These are phyloP conservation scores for Elsinoe australis DNA, from an alignment of 2,329 filamentous ascomycete genomes.

Conservation along the genomic window DNA sequence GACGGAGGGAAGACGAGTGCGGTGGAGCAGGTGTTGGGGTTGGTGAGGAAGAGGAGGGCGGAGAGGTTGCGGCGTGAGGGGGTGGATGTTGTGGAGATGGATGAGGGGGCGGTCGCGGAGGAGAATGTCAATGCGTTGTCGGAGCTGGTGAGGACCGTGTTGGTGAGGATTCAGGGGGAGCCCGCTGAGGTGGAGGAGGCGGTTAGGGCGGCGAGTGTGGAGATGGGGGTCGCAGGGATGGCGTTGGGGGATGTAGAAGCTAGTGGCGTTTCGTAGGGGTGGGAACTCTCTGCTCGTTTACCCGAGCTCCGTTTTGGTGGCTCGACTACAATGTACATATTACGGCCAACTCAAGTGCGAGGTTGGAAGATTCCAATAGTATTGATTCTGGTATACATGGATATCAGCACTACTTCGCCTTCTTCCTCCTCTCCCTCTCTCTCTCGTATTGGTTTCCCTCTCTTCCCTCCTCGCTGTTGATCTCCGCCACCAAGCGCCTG, in stretches of 20 bases:
- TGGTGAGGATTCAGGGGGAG: conserved; percentile 12
- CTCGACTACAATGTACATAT: no score
- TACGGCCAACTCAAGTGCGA: no score
- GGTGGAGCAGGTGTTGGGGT: conserved; percentile 14
- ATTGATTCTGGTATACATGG: no score
- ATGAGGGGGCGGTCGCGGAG: neutral
- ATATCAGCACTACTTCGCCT: conserved; percentile 27
- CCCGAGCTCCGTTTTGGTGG: no score
- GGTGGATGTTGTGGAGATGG: neutral
- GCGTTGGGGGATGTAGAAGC: conserved; percentile 15
- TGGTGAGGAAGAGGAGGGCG: conserved; percentile 1
- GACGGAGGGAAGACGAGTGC: conserved; percentile 2
- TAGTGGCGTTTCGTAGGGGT: no score
- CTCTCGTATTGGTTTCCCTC: conserved; percentile 84
- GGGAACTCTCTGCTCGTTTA: no score
- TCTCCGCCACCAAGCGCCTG: conserved; percentile 82
- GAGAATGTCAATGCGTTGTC: conserved; percentile 18
- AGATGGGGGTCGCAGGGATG: conserved; percentile 12
- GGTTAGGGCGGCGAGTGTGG: conserved; percentile 12
- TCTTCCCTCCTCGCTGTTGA: conserved; percentile 84
- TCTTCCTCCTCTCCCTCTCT: conserved; percentile 69
- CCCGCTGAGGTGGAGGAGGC: conserved; percentile 9
- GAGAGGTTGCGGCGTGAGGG: conserved; percentile 11
- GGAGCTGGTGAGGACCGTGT: conserved; percentile 18
- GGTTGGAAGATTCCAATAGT: no score